Evolutionary conservation across 1,284 basidiomycete species (phyloP), one percentile per base, ranked within the genome.

Genomic region (Heterobasidion occidentale): DNA sequence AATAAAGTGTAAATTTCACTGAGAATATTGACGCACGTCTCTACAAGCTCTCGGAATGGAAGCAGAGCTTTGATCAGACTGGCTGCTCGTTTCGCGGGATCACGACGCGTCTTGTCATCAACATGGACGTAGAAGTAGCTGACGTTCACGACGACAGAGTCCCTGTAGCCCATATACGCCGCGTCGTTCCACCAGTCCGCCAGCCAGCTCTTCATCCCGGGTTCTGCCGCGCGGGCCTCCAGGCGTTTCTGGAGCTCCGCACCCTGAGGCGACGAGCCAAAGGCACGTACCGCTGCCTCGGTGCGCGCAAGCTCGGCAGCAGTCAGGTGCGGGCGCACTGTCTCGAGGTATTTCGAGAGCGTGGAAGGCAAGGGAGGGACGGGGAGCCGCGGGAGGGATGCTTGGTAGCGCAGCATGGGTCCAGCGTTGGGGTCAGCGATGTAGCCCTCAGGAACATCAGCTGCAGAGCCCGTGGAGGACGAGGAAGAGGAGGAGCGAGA

Each of bases 111-210:
- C 53, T 72, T 73, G 65, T 92, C 91, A 58, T 89, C 81, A 61
- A 87, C 71, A 71, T 98, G 95, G 11, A 94, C 79, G 71, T 94
- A 98, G 74, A 90, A 99, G 77, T 99, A 99, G 77, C 88, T 93
- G 65, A 97, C 94, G 65, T 88, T 92, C 20, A 96, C 93, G 33
- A 98, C 88, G 42, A 98, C 91, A 6, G 95, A 88, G 63, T 97
- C 92, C 51, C 92, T 80, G 65, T 90, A 91, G 5, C 74, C 86
- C 86, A 91, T 88, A 68, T 91, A 92, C 27, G 94, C 95, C 9
- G 72, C 81, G 46, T 98, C 92, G 71, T 98, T 97, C 96, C 96
- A 99, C 96, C 96, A 99, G 57, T 97, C 93, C 55, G 81, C 80
- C 36, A 99, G 79, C 96, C 96, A 99, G 75, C 80, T 95, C 63